Conservation (phyloP, 495 filamentous ascomycete genomes). For the Daldinia loculata region DNA sequence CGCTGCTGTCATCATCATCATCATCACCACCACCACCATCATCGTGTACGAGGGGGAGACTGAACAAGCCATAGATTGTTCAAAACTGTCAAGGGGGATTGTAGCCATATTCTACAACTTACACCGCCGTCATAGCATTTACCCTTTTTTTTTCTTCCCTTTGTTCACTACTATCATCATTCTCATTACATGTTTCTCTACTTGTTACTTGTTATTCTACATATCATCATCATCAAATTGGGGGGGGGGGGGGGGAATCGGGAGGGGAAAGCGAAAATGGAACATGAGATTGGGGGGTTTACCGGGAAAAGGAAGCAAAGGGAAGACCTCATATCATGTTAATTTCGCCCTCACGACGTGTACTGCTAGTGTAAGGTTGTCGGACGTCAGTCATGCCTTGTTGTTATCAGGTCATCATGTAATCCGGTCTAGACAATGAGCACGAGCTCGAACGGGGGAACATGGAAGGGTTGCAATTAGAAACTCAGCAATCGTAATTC, state of each 20-base stretch:
- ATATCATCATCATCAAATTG: background rate
- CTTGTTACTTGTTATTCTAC: constrained; percentile 3
- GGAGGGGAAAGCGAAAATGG: constrained; percentile 18
- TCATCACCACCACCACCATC: background rate
- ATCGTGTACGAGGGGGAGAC: constrained; percentile 3
- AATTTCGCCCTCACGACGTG: constrained; percentile 34
- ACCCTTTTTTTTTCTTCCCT: background rate
- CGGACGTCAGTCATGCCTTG: constrained; percentile 27
- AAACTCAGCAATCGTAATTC: constrained; percentile 20
- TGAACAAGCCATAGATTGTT: constrained; percentile 29
- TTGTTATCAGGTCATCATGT: constrained; percentile 32
- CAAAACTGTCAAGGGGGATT: constrained; percentile 10
- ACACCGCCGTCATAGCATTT: background rate
- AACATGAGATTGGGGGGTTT: constrained; percentile 7
- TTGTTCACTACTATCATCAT: background rate
- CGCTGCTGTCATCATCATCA: constrained; percentile 1
- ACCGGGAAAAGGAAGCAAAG: background rate
- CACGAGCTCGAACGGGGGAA: constrained; percentile 34
- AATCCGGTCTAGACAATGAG: constrained; percentile 38
- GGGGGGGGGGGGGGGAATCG: background rate
- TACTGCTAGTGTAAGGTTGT: constrained; percentile 43
- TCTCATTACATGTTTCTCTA: background rate
- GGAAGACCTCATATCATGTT: constrained; percentile 18
- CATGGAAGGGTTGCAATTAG: constrained; percentile 15
- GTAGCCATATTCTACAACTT: background rate